phyloP scores from a whole-genome alignment of 352 stramenopile species.

The Globisporangium cylindrosporum region DNA sequence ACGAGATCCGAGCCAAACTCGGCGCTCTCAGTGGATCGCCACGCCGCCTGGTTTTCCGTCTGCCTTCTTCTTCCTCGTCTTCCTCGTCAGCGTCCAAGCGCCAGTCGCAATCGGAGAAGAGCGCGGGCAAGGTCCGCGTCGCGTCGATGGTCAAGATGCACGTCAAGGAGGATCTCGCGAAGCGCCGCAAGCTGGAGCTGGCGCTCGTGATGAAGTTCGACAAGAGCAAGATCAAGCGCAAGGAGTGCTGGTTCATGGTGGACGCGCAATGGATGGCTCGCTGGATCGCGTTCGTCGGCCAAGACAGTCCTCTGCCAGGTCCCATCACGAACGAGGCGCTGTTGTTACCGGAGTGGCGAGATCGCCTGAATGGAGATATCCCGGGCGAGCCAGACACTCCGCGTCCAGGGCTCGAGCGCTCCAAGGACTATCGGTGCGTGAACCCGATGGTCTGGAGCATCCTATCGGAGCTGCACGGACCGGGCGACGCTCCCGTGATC shows the following conservation, averaged over 20 bases:
- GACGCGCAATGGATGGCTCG: slow-evolving; percentile 60
- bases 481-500: slow-evolving; percentile 44
- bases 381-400: slow-evolving; percentile 43
- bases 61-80: slow-evolving; percentile 22
- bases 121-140: neutral
- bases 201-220: slow-evolving; percentile 64
- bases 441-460: slow-evolving; percentile 76
- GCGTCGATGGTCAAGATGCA: slow-evolving; percentile 8
- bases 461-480: slow-evolving; percentile 57
- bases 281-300: slow-evolving; percentile 58
- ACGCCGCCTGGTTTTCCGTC: slow-evolving; percentile 47
- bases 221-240: slow-evolving; percentile 41
- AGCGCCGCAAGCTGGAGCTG: slow-evolving; percentile 67
- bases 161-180: slow-evolving; percentile 37
- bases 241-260: slow-evolving; percentile 77
- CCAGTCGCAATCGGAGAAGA: neutral
- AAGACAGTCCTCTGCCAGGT: slow-evolving; percentile 47
- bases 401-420: slow-evolving; percentile 36
- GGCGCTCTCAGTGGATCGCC: slow-evolving; percentile 32
- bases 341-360: slow-evolving; percentile 37
- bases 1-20: slow-evolving; percentile 40
- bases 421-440: slow-evolving; percentile 66
- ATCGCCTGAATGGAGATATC: slow-evolving; percentile 23
- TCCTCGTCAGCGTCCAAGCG: slow-evolving; percentile 9
- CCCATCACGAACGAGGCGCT: slow-evolving; percentile 65